These are phyloP conservation scores for Solanum hybrid DNA, from an alignment of 305 asterid genomes.

Conservation along the genomic window DNA sequence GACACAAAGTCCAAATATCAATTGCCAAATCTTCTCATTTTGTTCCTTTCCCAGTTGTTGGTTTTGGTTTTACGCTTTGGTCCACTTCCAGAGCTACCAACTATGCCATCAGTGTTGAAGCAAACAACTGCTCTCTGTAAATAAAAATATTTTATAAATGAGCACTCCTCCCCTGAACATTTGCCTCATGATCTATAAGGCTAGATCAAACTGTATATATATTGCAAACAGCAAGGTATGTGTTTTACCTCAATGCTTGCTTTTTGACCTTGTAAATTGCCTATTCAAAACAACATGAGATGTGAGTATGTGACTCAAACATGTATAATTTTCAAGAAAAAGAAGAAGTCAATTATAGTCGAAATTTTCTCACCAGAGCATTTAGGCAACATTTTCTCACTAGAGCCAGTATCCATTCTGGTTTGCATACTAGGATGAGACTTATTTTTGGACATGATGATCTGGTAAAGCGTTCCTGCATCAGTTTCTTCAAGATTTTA, in stretches of 20 bases:
- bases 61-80: background rate
- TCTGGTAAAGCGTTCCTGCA: slow-evolving; percentile 11
- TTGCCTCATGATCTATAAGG: background rate
- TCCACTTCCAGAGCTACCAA: background rate
- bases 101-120: background rate
- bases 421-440: background rate
- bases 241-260: slow-evolving; percentile 8
- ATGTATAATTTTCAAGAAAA: background rate
- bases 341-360: background rate
- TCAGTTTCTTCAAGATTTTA: slow-evolving; percentile 16
- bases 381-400: background rate
- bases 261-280: background rate
- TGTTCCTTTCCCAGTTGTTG: background rate
- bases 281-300: background rate
- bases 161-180: background rate
- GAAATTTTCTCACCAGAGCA: background rate
- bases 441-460: slow-evolving; percentile 18
- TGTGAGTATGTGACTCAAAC: background rate
- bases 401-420: background rate
- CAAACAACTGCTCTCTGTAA: slow-evolving; percentile 9
- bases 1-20: background rate
- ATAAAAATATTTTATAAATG: background rate
- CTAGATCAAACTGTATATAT: background rate
- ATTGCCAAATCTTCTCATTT: background rate
- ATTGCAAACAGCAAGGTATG: background rate